These are phyloP conservation scores for Fusarium humuli DNA, from an alignment of 2,329 filamentous ascomycete species.

Conservation along the genomic window DNA sequence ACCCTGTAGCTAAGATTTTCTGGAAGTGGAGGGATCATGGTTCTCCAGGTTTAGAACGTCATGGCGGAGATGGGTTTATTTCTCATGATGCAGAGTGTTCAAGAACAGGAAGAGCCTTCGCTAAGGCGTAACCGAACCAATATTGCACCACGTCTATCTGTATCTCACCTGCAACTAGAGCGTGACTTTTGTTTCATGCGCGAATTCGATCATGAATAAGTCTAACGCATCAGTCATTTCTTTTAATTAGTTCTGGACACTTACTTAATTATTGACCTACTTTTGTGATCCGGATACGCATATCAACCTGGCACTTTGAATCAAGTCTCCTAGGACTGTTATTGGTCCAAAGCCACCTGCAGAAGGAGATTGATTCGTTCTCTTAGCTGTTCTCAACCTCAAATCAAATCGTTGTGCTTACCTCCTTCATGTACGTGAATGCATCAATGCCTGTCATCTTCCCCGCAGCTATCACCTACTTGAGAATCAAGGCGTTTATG, in stretches of 20 bases:
- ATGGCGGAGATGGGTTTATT: not conserved
- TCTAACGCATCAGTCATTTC: not conserved
- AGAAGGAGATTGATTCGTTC: conserved; percentile 21
- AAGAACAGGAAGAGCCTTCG: not conserved
- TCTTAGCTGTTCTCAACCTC: conserved; percentile 14
- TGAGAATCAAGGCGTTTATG: conserved; percentile 5
- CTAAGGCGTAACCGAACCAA: conserved; percentile 2
- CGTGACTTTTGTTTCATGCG: not conserved
- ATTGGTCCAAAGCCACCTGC: conserved; percentile 33
- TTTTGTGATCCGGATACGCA: not conserved
- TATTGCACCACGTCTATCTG: not conserved
- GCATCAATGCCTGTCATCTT: conserved; percentile 23
- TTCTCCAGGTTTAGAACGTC: not conserved
- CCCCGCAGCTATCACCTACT: conserved; percentile 28
- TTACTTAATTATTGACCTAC: not conserved
- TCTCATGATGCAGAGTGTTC: not conserved
- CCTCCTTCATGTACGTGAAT: conserved; percentile 15
- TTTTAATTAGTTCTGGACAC: not conserved
- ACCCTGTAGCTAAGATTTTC: conserved; percentile 21
- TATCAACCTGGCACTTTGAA: not conserved
- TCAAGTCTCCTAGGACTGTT: not conserved
- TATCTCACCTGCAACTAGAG: not conserved
- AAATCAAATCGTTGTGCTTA: conserved; percentile 18
- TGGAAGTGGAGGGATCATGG: not conserved
- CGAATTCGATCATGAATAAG: not conserved